Evolutionary conservation across 1,139 yeast species (phyloP).

Genomic region (Eremothecium coryli): DNA sequence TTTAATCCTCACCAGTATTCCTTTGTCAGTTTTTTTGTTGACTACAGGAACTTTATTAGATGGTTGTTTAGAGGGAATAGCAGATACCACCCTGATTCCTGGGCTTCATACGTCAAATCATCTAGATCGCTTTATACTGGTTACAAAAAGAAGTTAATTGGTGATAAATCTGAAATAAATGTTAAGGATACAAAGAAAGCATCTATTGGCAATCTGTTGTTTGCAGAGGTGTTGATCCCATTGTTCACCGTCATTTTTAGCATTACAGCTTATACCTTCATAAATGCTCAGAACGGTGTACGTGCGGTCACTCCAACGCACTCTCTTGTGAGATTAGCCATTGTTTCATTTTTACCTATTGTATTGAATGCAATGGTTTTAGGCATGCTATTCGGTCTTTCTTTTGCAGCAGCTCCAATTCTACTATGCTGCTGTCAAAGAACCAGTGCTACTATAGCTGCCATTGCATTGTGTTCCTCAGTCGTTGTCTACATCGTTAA

Average conservation of each 20-base stretch:
- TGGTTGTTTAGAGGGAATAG: constrained; percentile 68
- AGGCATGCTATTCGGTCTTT: constrained; percentile 37
- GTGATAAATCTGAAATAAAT: constrained; percentile 30
- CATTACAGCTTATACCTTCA: constrained; percentile 55
- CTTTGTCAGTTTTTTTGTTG: constrained; percentile 58
- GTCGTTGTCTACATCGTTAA: constrained; percentile 44
- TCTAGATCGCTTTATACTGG: constrained; percentile 62
- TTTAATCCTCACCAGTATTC: constrained; percentile 85
- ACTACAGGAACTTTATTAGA: constrained; percentile 52
- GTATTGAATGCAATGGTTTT: constrained; percentile 39
- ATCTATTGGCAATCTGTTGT: constrained; percentile 40
- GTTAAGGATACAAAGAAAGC: constrained; percentile 34
- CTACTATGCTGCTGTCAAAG: constrained; percentile 33
- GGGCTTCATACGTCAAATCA: constrained; percentile 49
- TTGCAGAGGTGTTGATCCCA: constrained; percentile 48
- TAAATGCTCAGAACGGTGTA: constrained; percentile 65
- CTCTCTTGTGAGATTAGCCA: constrained; percentile 42
- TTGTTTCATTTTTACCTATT: constrained; percentile 49
- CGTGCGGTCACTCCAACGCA: constrained; percentile 40
- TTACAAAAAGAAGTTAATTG: constrained; percentile 38
- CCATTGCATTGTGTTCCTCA: constrained; percentile 42
- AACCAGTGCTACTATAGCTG: constrained; percentile 39
- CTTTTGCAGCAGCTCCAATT: constrained; percentile 42
- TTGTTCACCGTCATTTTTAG: constrained; percentile 36
- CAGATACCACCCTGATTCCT: constrained; percentile 42